phyloP scores from a whole-genome alignment of 2,329 filamentous ascomycete species.

The Scedosporium aurantiacum region DNA sequence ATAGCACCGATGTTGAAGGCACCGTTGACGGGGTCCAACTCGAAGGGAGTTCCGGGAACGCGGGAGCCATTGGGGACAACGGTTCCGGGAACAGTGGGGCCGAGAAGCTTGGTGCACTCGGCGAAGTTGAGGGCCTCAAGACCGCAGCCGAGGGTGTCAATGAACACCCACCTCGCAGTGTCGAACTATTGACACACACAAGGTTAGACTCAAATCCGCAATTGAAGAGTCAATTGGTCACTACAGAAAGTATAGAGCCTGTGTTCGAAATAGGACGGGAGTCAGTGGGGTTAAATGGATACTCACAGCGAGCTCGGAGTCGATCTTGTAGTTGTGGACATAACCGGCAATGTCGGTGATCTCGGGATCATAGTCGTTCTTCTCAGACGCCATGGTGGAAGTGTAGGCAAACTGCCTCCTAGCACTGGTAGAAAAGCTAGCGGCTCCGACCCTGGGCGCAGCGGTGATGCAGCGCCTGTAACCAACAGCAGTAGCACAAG shows the following conservation, averaged over 20 bases:
- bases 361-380: conserved; percentile 71
- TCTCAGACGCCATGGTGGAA: conserved; percentile 34
- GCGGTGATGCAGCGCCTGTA: conserved; percentile 9
- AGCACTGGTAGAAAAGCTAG: conserved; percentile 5
- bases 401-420: conserved; percentile 16
- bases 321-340: conserved; percentile 81
- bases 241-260: neutral
- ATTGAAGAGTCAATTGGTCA: conserved; percentile 10
- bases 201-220: conserved; percentile 9
- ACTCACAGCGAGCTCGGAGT: conserved; percentile 86
- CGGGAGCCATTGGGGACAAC: conserved; percentile 83
- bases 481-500: conserved; percentile 11
- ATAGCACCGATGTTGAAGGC: conserved; percentile 99
- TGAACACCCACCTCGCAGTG: conserved; percentile 90
- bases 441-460: conserved; percentile 18
- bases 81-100: conserved; percentile 83
- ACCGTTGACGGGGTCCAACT: conserved; percentile 88
- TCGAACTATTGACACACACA: conserved; percentile 54
- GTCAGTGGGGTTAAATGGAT: conserved; percentile 2
- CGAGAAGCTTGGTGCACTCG: conserved; percentile 90
- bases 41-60: conserved; percentile 84
- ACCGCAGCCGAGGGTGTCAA: conserved; percentile 94
- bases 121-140: conserved; percentile 92
- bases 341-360: conserved; percentile 93
- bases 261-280: too few relatives aligned